Conservation (phyloP, 2,329 filamentous ascomycete genomes). For the Curvularia sp. region DNA sequence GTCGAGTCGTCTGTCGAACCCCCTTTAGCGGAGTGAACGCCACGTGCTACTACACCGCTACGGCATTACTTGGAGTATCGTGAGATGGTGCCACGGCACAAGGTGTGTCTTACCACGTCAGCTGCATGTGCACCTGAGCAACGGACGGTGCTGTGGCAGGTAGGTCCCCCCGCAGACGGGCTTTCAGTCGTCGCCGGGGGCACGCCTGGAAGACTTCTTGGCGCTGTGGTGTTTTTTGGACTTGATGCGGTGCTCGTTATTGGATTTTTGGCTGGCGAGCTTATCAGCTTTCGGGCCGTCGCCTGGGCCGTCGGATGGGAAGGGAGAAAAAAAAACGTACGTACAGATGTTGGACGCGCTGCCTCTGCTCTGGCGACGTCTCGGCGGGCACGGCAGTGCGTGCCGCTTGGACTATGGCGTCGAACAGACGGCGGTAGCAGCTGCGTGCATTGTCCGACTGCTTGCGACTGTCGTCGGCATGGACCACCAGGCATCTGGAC, state of each 20-base stretch:
- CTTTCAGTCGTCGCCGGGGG: slow-evolving; percentile 38
- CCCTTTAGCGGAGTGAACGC: slow-evolving; percentile 23
- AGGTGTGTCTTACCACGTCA: slow-evolving; percentile 29
- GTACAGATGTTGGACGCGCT: slow-evolving; percentile 64
- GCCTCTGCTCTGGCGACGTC: slow-evolving; percentile 62
- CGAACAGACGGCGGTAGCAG: slow-evolving; percentile 65
- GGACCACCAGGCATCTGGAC: slow-evolving; percentile 64
- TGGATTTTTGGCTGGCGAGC: slow-evolving; percentile 58
- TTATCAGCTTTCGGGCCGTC: slow-evolving; percentile 32
- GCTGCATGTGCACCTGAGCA: slow-evolving; percentile 17
- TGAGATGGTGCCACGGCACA: slow-evolving; percentile 18
- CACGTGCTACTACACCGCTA: slow-evolving; percentile 31
- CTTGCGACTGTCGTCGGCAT: slow-evolving; percentile 68
- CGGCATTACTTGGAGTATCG: slow-evolving; percentile 23
- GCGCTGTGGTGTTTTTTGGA: slow-evolving; percentile 66
- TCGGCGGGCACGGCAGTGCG: slow-evolving; percentile 64
- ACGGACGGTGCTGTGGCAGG: slow-evolving; percentile 12
- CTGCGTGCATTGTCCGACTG: slow-evolving; percentile 65
- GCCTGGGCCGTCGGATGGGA: slow-evolving; percentile 20
- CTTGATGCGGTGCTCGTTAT: slow-evolving; percentile 64
- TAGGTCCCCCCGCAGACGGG: slow-evolving; percentile 21
- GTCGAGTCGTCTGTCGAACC: slow-evolving; percentile 14
- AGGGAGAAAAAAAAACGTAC: slow-evolving; percentile 43
- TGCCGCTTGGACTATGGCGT: slow-evolving; percentile 61
- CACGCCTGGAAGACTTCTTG: slow-evolving; percentile 65